These are phyloP conservation scores for Pichia sp. DNA, from an alignment of 1,139 yeast species.

Conservation along the genomic window DNA sequence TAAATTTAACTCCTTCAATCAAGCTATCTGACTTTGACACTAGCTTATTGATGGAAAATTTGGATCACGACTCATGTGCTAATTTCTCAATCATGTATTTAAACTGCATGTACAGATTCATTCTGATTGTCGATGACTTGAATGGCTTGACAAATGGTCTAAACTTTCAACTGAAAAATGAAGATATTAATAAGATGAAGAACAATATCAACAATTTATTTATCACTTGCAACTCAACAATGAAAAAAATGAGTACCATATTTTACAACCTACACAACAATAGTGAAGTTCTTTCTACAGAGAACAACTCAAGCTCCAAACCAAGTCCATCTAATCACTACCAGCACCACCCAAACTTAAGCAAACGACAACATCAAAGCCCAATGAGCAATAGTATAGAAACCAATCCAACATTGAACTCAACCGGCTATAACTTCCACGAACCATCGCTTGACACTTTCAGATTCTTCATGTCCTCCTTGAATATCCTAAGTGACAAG, in stretches of 20 bases:
- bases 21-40: slow-evolving; percentile 54
- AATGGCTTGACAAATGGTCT: slow-evolving; percentile 35
- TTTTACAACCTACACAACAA: slow-evolving; percentile 22
- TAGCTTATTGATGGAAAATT: slow-evolving; percentile 37
- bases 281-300: slow-evolving; percentile 12
- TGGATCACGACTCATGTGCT: slow-evolving; percentile 39
- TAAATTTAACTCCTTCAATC: slow-evolving; percentile 55
- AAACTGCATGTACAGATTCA: slow-evolving; percentile 46
- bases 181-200: slow-evolving; percentile 43
- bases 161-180: slow-evolving; percentile 30
- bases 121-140: slow-evolving; percentile 49
- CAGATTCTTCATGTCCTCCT: slow-evolving; percentile 44
- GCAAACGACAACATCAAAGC: background rate
- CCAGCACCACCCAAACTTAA: background rate
- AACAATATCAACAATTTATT: slow-evolving; percentile 46
- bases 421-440: background rate
- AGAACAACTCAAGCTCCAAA: background rate
- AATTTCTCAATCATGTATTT: slow-evolving; percentile 35
- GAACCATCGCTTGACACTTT: slow-evolving; percentile 31
- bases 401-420: background rate
- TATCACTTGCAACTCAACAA: slow-evolving; percentile 45
- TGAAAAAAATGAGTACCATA: slow-evolving; percentile 25
- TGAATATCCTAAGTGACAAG: slow-evolving; percentile 53
- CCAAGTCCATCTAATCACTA: background rate
- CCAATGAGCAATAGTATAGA: background rate